phyloP scores from a whole-genome alignment of 306 rosid species.

The Hippophae tibetana region DNA sequence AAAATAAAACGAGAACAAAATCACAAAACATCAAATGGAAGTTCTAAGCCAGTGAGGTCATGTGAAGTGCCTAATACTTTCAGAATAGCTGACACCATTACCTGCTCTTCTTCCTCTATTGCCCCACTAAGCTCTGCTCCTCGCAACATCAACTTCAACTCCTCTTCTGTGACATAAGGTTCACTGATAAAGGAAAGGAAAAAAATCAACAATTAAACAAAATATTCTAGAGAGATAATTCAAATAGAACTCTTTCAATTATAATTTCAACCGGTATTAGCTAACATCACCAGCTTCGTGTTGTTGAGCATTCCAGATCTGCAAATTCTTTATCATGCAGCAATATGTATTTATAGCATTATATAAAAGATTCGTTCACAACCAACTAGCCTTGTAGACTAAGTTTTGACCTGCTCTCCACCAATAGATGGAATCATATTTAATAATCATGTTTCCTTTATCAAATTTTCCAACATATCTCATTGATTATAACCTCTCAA shows the following conservation, averaged over 20 bases:
- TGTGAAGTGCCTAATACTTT: not conserved
- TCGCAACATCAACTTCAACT: constrained; percentile 90
- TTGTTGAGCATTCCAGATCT: no score
- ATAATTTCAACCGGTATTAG: not conserved
- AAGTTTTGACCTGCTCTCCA: no score
- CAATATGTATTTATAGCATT: no score
- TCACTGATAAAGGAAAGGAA: constrained; percentile 38
- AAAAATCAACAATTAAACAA: not conserved
- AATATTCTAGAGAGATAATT: not conserved
- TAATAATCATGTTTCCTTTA: no score
- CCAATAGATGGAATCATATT: no score
- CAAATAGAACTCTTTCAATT: not conserved
- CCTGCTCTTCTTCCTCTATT: constrained; percentile 99
- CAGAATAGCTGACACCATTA: constrained; percentile 21
- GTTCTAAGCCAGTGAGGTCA: not conserved
- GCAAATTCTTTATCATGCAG: no score
- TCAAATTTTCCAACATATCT: no score
- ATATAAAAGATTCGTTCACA: no score
- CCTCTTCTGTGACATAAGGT: constrained; percentile 98
- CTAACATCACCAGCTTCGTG: not conserved
- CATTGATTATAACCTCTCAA: no score
- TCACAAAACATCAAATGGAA: not conserved
- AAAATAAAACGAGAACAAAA: not conserved
- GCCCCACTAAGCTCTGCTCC: constrained; percentile 99
- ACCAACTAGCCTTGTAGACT: no score